Conservation (phyloP, 2,329 filamentous ascomycete genomes). For the Coleophoma crateriformis region DNA sequence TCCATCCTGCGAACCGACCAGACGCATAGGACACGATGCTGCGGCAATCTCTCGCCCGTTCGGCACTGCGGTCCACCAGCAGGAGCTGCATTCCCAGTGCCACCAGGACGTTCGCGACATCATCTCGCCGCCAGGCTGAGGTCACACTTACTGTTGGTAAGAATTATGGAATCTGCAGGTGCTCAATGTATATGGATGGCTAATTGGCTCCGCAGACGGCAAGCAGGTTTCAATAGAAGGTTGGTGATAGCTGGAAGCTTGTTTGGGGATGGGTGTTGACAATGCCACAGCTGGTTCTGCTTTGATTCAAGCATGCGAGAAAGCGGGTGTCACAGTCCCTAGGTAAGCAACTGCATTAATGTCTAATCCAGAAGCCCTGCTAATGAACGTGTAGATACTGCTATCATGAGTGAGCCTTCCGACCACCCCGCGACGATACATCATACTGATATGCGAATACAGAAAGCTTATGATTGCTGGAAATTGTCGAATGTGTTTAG, state of each 20-base stretch:
- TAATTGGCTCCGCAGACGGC: constrained; percentile 60
- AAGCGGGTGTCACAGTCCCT: constrained; percentile 85
- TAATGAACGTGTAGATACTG: constrained; percentile 66
- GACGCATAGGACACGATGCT: constrained; percentile 55
- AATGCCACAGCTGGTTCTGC: constrained; percentile 75
- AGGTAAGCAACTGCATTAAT: constrained; percentile 47
- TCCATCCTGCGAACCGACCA: constrained; percentile 35
- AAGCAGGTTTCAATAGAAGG: constrained; percentile 98
- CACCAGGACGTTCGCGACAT: constrained; percentile 77
- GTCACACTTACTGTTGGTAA: constrained; percentile 94
- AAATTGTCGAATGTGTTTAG: constrained; percentile 99
- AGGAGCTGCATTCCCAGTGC: constrained; percentile 44
- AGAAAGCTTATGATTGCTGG: constrained; percentile 98
- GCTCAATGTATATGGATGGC: constrained; percentile 18
- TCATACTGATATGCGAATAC: constrained; percentile 24
- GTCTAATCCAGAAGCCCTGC: constrained; percentile 4
- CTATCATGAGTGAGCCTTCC: constrained; percentile 80
- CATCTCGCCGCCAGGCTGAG: constrained; percentile 74
- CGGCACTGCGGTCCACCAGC: constrained; percentile 60
- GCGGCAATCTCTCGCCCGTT: constrained; percentile 62
- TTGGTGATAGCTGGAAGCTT: constrained; percentile 35
- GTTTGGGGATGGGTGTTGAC: constrained; percentile 28
- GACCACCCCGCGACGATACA: constrained; percentile 14
- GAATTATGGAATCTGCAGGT: constrained; percentile 29
- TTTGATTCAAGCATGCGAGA: constrained; percentile 98